These are phyloP conservation scores for Fusarium marasasianum DNA, from an alignment of 2,329 filamentous ascomycete species.

Conservation along the genomic window DNA sequence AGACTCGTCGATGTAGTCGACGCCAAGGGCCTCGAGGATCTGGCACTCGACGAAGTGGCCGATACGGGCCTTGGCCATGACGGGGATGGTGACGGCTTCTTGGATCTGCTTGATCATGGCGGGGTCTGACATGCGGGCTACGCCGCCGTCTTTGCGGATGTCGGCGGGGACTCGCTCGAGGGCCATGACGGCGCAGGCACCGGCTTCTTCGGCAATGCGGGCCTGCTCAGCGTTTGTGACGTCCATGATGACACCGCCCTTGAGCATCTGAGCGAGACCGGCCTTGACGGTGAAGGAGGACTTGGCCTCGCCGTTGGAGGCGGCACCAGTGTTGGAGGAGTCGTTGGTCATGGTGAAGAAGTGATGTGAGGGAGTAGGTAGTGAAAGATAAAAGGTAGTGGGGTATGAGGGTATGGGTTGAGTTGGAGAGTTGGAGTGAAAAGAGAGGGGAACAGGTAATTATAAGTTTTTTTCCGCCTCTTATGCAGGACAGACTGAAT, in stretches of 20 bases:
- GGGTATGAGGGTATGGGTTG: background rate
- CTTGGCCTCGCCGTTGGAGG: conserved; percentile 49
- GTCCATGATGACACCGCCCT: conserved; percentile 99
- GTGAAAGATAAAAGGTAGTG: background rate
- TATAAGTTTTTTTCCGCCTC: background rate
- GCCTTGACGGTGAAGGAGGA: conserved; percentile 88
- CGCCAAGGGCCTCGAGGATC: conserved; percentile 93
- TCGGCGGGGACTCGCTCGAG: conserved; percentile 97
- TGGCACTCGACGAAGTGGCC: conserved; percentile 98
- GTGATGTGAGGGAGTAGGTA: background rate
- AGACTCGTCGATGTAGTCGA: conserved; percentile 98
- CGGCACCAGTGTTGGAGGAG: conserved; percentile 37
- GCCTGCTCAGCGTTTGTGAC: conserved; percentile 94
- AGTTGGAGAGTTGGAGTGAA: background rate
- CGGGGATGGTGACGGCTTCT: conserved; percentile 92
- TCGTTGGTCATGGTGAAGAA: conserved; percentile 48
- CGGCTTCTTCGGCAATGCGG: conserved; percentile 96
- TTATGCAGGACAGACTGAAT: conserved; percentile 13
- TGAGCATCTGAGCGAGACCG: conserved; percentile 96
- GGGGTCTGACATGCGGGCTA: conserved; percentile 96
- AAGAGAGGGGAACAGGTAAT: conserved; percentile 1
- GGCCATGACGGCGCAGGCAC: conserved; percentile 96
- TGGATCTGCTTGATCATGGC: conserved; percentile 96
- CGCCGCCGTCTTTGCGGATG: conserved; percentile 90
- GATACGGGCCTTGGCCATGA: conserved; percentile 99